These are phyloP conservation scores for Anthoceros angustus DNA, from an alignment of 225 moss, liverwort and hornwort genomes.

Conservation along the genomic window DNA sequence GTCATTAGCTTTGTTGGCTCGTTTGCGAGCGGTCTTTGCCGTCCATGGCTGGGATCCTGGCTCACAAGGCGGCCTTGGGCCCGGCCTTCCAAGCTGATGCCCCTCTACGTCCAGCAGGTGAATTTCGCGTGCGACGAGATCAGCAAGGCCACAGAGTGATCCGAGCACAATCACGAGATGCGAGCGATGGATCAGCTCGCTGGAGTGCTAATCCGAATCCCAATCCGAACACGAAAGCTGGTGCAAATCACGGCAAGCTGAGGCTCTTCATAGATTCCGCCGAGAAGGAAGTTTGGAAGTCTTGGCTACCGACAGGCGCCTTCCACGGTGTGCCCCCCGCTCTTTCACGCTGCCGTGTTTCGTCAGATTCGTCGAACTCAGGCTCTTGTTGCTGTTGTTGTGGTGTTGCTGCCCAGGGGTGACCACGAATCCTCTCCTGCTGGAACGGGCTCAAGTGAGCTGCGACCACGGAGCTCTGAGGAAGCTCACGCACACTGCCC, in stretches of 20 bases:
- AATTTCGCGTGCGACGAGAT: no score
- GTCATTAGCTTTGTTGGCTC: no score
- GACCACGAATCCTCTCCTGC: constrained; percentile 39
- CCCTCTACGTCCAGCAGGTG: no score
- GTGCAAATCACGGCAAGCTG: constrained; percentile 21
- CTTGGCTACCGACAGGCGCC: constrained; percentile 40
- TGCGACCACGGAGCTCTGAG: constrained; percentile 26
- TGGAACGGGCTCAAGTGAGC: constrained; percentile 34
- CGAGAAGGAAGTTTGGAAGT: constrained; percentile 23
- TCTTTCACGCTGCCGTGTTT: not conserved
- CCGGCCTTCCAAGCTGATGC: no score
- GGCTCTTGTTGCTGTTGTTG: not conserved
- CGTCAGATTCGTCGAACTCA: not conserved
- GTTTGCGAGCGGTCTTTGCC: no score
- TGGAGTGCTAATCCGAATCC: not conserved
- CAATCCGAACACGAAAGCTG: not conserved
- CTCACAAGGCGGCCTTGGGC: no score
- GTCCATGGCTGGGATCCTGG: no score
- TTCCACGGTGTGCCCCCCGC: constrained; percentile 25
- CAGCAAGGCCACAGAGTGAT: not conserved
- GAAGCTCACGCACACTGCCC: constrained; percentile 22
- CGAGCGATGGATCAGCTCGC: not conserved
- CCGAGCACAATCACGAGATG: not conserved
- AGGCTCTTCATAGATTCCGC: constrained; percentile 42
- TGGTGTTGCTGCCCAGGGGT: constrained; percentile 22